Conservation (phyloP, 805 yeast species). For the Candida chilensis region DNA sequence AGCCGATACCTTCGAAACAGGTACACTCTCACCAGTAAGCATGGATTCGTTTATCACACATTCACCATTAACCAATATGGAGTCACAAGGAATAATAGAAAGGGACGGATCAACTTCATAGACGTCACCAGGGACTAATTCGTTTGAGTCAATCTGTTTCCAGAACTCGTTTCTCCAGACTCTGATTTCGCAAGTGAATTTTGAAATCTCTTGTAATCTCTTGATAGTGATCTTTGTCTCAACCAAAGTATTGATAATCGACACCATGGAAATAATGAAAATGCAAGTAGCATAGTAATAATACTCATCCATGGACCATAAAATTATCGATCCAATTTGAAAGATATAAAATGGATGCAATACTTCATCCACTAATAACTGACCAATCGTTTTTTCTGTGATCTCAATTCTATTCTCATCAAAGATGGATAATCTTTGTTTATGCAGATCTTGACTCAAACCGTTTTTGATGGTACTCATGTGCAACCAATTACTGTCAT, state of each 20-base stretch:
- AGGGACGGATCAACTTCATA: constrained; percentile 87
- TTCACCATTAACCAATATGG: constrained; percentile 80
- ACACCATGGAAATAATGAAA: constrained; percentile 72
- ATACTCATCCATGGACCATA: constrained; percentile 91
- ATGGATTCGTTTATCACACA: constrained; percentile 96
- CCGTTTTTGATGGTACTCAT: constrained; percentile 53
- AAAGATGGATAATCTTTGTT: constrained; percentile 65
- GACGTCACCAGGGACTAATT: constrained; percentile 92
- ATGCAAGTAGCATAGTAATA: constrained; percentile 93
- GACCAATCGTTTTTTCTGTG: constrained; percentile 56
- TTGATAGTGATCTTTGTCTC: constrained; percentile 75
- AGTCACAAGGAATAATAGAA: constrained; percentile 76
- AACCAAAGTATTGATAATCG: constrained; percentile 71
- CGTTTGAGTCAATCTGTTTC: constrained; percentile 69
- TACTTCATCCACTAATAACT: constrained; percentile 76
- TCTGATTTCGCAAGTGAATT: constrained; percentile 70
- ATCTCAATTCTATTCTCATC: constrained; percentile 71
- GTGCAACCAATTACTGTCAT: constrained; percentile 69
- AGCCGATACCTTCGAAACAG: constrained; percentile 77
- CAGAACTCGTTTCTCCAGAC: constrained; percentile 91
- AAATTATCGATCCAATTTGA: constrained; percentile 82
- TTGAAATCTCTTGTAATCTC: constrained; percentile 66
- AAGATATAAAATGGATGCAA: constrained; percentile 93
- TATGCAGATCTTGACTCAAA: constrained; percentile 56
- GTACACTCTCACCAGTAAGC: constrained; percentile 98